Evolutionary conservation across 2,329 filamentous ascomycete genomes (phyloP).

Genomic region (Colletotrichum tamarilloi): DNA sequence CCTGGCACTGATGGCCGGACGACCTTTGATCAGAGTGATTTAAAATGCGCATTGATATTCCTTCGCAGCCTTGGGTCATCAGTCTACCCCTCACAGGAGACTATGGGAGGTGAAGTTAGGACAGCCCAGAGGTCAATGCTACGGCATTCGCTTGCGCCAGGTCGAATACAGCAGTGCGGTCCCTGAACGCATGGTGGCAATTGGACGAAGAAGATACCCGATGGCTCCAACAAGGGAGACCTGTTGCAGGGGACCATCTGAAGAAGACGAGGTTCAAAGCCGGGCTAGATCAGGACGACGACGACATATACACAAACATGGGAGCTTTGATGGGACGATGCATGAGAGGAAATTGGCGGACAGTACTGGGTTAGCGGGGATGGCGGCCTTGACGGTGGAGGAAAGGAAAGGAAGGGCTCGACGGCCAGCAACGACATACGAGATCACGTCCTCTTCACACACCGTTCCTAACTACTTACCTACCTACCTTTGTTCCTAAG

Average conservation of each 20-base stretch:
- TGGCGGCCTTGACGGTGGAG: not conserved
- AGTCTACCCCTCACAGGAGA: not conserved
- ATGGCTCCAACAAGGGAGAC: constrained; percentile 17
- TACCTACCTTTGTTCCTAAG: constrained; percentile 12
- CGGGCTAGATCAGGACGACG: not conserved
- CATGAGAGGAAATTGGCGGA: not conserved
- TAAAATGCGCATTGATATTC: not conserved
- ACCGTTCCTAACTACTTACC: constrained; percentile 24
- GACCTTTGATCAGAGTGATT: not conserved
- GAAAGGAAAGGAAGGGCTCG: not conserved
- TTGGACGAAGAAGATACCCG: constrained; percentile 28
- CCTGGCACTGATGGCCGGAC: constrained; percentile 71
- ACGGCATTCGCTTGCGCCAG: not conserved
- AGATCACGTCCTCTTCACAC: constrained; percentile 22
- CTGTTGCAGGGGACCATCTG: constrained; percentile 3
- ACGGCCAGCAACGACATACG: constrained; percentile 26
- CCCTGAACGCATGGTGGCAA: not conserved
- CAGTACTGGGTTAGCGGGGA: not conserved
- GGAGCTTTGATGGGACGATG: constrained; percentile 30
- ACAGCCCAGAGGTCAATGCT: not conserved
- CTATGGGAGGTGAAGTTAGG: not conserved
- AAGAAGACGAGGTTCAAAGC: constrained; percentile 3
- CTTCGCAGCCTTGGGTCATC: not conserved
- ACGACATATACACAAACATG: not conserved
- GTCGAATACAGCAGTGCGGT: not conserved